Percentiles rank a stretch among this genome's conserved stretches.
phyloP scores from a whole-genome alignment of 148 eudicot species.

The Oxyria digyna region DNA sequence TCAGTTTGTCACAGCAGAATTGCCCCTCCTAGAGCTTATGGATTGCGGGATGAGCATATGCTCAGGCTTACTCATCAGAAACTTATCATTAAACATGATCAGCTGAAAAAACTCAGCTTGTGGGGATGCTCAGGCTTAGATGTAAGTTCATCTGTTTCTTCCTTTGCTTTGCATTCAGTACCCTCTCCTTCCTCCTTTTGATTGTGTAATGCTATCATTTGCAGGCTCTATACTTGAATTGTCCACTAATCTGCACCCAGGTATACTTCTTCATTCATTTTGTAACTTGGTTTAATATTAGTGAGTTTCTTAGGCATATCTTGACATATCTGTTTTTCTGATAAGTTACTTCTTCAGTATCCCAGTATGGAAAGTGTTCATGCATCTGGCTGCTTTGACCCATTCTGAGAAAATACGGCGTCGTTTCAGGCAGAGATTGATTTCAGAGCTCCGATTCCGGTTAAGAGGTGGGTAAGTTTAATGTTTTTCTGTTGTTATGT shows the following conservation, averaged over 20 bases:
- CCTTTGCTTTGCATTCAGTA: neutral
- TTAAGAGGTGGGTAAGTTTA: too few relatives aligned
- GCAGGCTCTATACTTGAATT: slow-evolving; percentile 81
- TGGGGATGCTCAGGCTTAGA: slow-evolving; percentile 99
- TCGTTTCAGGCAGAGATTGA: too few relatives aligned
- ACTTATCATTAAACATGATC: slow-evolving; percentile 74
- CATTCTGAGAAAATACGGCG: too few relatives aligned
- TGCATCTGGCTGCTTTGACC: slow-evolving; percentile 52
- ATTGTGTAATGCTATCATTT: neutral
- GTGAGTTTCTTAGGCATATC: neutral
- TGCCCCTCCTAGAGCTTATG: slow-evolving; percentile 85
- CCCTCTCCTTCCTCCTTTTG: neutral
- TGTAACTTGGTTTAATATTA: neutral
- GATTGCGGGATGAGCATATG: slow-evolving; percentile 93
- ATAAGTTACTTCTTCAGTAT: slow-evolving; percentile 66
- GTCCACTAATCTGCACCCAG: slow-evolving; percentile 85
- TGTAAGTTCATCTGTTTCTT: slow-evolving; percentile 36
- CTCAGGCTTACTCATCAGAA: slow-evolving; percentile 60
- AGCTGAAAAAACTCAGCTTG: slow-evolving; percentile 76
- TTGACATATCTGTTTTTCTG: slow-evolving; percentile 23
- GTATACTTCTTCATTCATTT: slow-evolving; percentile 20
- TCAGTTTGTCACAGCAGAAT: slow-evolving; percentile 92
- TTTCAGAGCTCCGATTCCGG: too few relatives aligned
- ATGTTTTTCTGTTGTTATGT: too few relatives aligned
- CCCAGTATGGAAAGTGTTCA: slow-evolving; percentile 65